Evolutionary conservation across 352 stramenopile genomes (phyloP), one percentile per base, ranked within the genome.

Genomic region (Pilasporangium apinafurcum): DNA sequence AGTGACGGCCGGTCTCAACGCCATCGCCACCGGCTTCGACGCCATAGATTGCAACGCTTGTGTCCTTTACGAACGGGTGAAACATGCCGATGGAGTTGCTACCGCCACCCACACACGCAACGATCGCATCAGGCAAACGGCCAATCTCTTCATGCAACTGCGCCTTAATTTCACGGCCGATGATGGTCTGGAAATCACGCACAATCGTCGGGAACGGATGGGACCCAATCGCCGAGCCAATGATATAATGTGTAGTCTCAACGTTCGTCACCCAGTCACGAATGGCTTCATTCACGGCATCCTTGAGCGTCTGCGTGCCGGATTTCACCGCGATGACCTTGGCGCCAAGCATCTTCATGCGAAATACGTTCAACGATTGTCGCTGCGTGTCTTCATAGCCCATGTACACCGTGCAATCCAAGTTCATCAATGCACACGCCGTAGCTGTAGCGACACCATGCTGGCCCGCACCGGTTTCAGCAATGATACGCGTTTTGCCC

Each of bases 1-100:
- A 98, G 73, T 98, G 95, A 40, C 95, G 63, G 12, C 53, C 46
- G 2, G 79, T 91, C 43, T 91, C 79, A 4, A 92, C 68, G n/a
- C 92, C 92, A 28, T 98, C 87, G 45, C 96, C 96, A 29, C 92
- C 96, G 33, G 95, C 96, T 67, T 99, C 96, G 5, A 98, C 95
- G 24, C 96, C 96, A 50, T 98, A 93, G 44, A 99, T 88, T 18
- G 61, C 82, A 10, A 99, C 96, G 16, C 56, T 60, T n/a, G 81
- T 62, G 60, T 98, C 92, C 37, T 98, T 78, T 9, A 97, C 62
- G 52, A 99, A 99, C 20, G 94, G 90, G 65, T 98, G 78, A 68
- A 99, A 99, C 65, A 98, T 97, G 44, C 96, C 96, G 44, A 99
- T 99, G n/a, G 96, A 95, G 63, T 99, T 99, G 34, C 88, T 98